A percentile compares a stretch with the other conserved stretches of the same genome.
Conservation (phyloP, 345 rosid species). For the Eucalyptus erythrocorys region DNA sequence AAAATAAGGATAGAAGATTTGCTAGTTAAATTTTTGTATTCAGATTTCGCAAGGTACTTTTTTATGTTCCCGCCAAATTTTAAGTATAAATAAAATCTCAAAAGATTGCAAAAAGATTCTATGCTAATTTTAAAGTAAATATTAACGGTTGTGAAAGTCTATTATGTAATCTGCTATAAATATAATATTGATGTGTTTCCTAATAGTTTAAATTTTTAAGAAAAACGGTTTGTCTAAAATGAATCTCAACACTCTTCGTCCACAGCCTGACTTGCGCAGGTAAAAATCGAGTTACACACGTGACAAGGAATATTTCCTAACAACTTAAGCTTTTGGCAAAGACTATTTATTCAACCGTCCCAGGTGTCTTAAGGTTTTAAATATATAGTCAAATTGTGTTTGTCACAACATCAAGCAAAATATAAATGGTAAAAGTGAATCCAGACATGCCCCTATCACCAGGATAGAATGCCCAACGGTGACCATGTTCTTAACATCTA, state of each 20-base stretch:
- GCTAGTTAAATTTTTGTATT: too few relatives aligned
- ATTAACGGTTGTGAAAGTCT: neutral
- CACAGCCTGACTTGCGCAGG: neutral
- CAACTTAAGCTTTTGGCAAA: neutral
- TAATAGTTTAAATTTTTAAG: neutral
- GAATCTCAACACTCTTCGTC: neutral
- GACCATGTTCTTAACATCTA: neutral
- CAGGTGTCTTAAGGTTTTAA: neutral
- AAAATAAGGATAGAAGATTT: too few relatives aligned
- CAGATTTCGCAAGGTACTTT: neutral
- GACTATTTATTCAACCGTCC: neutral
- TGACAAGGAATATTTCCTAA: neutral
- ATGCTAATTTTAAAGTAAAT: neutral
- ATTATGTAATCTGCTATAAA: neutral
- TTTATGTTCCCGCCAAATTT: neutral
- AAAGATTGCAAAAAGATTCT: neutral
- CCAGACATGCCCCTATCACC: neutral
- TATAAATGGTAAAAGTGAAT: neutral
- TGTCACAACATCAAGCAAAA: neutral
- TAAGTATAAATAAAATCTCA: neutral
- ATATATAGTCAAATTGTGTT: neutral
- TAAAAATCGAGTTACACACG: neutral
- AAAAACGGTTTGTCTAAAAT: neutral
- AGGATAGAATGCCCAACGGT: neutral
- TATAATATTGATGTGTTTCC: neutral